Evolutionary conservation across 2,329 filamentous ascomycete species (phyloP).

Genomic region (Penicillium sp.): DNA sequence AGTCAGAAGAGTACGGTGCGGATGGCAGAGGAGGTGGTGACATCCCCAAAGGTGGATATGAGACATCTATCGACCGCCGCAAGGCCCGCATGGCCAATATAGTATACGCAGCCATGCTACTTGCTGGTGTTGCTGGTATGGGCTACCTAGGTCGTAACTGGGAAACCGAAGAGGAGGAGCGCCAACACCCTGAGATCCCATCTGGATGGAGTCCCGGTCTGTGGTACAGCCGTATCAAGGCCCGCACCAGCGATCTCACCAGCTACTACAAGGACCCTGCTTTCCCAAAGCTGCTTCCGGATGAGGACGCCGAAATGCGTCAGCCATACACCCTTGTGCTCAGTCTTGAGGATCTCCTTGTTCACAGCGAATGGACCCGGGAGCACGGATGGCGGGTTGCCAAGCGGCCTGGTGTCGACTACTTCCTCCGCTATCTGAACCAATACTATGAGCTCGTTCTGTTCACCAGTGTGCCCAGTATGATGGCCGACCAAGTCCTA

Average conservation of each 20-base stretch:
- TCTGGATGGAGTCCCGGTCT: slow-evolving; percentile 72
- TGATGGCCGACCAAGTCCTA: slow-evolving; percentile 80
- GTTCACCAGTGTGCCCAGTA: slow-evolving; percentile 84
- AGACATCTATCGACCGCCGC: slow-evolving; percentile 84
- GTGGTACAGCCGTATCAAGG: slow-evolving; percentile 78
- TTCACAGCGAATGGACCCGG: slow-evolving; percentile 91
- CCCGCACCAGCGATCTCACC: slow-evolving; percentile 71
- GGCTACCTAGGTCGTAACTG: slow-evolving; percentile 85
- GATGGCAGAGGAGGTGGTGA: slow-evolving; percentile 57
- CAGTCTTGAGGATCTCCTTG: slow-evolving; percentile 86
- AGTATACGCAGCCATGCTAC: slow-evolving; percentile 63
- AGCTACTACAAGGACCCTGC: slow-evolving; percentile 95
- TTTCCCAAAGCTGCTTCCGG: slow-evolving; percentile 84
- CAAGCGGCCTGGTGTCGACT: slow-evolving; percentile 92
- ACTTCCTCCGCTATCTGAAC: slow-evolving; percentile 93
- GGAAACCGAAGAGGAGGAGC: slow-evolving; percentile 71
- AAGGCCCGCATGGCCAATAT: slow-evolving; percentile 73
- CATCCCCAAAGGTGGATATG: slow-evolving; percentile 74
- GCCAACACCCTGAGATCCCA: slow-evolving; percentile 66
- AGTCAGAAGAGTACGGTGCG: slow-evolving; percentile 46
- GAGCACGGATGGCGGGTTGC: slow-evolving; percentile 94
- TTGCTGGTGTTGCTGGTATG: slow-evolving; percentile 56
- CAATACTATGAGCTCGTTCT: slow-evolving; percentile 98
- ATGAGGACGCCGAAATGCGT: slow-evolving; percentile 69
- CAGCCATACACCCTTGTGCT: slow-evolving; percentile 91